Evolutionary conservation across 441 rosid genomes (phyloP), one percentile per base, ranked within the genome.

Genomic region (Melastoma candidum): DNA sequence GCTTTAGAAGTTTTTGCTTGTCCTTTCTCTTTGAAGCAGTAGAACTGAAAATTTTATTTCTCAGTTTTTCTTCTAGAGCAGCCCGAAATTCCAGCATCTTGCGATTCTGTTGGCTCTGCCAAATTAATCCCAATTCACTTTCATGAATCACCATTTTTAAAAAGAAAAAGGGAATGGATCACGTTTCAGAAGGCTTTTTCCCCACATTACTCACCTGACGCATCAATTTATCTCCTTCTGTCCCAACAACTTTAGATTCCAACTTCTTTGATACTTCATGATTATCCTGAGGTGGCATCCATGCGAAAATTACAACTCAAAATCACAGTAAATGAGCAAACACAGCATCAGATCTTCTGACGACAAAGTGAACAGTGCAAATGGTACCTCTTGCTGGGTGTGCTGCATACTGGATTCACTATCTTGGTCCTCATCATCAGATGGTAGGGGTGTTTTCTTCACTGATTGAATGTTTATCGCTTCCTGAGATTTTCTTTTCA

Each of bases 81-180:
- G 94, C 96, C 76, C 98, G 78, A 46, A 83, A 73, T 64, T 74
- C 77, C 49, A 87, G 57, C 96, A 87, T 92, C 73, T 85, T 80
- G 67, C 80, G 79, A 67, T 77, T 80, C 63, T 66, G 73, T 68
- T 72, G 78, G 48, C 52, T 74, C 95, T 85, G 83, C 74, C 57
- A 72, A 48, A 58, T 60, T 57, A 58, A 36, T 39, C 4, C 26
- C 41, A 58, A 3, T 48, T 48, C 22, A 41, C 25, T 46, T 44
- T 54, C 44, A 54, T 1, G 32, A 10, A 46, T 17, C 10, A 25
- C 26, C 12, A 24, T 24, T 17, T 1, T 25, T 12, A 57, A 12
- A 50, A 56, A 11, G 4, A 48, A 49, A 3, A 47, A n/a, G 49
- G 13, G 0, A 0, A 12, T 43, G 10, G 49, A 52, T 49, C 26